A percentile compares a stretch with the other conserved stretches of the same genome.
These are phyloP conservation scores for Fusarium albidum DNA, from an alignment of 2,329 filamentous ascomycete species.

Conservation along the genomic window DNA sequence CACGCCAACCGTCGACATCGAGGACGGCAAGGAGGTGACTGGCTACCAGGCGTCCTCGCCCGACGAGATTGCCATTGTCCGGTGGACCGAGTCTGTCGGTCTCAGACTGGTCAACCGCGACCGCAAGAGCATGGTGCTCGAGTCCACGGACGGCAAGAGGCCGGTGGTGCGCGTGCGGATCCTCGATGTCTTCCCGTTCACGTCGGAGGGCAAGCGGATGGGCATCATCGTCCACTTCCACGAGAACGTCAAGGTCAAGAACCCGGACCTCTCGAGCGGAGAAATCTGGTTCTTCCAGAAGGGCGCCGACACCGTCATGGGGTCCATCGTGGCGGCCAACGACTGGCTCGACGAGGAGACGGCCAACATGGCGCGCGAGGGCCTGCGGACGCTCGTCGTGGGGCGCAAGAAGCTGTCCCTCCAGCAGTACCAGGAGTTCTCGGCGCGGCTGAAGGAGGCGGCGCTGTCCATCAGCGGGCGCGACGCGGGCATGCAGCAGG, in stretches of 20 bases:
- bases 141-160: slow-evolving; percentile 77
- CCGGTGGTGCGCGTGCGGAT: slow-evolving; percentile 86
- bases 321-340: slow-evolving; percentile 91
- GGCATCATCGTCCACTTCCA: slow-evolving; percentile 93
- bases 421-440: slow-evolving; percentile 84
- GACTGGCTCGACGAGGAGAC: slow-evolving; percentile 99
- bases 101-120: slow-evolving; percentile 86
- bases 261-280: slow-evolving; percentile 62
- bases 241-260: slow-evolving; percentile 59
- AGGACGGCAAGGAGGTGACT: slow-evolving; percentile 77
- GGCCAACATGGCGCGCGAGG: slow-evolving; percentile 99
- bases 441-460: slow-evolving; percentile 77
- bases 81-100: slow-evolving; percentile 93
- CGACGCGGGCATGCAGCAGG: slow-evolving; percentile 81
- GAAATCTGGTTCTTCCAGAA: slow-evolving; percentile 99
- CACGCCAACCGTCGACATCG: slow-evolving; percentile 81
- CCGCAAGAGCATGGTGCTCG: slow-evolving; percentile 82
- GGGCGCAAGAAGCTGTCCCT: slow-evolving; percentile 86
- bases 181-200: slow-evolving; percentile 95
- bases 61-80: slow-evolving; percentile 97
- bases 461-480: slow-evolving; percentile 81
- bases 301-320: slow-evolving; percentile 98
- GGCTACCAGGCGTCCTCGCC: slow-evolving; percentile 97
- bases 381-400: slow-evolving; percentile 90
- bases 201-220: slow-evolving; percentile 97